phyloP scores from a whole-genome alignment of 805 yeast species.

The Jamesozyma hellenica region DNA sequence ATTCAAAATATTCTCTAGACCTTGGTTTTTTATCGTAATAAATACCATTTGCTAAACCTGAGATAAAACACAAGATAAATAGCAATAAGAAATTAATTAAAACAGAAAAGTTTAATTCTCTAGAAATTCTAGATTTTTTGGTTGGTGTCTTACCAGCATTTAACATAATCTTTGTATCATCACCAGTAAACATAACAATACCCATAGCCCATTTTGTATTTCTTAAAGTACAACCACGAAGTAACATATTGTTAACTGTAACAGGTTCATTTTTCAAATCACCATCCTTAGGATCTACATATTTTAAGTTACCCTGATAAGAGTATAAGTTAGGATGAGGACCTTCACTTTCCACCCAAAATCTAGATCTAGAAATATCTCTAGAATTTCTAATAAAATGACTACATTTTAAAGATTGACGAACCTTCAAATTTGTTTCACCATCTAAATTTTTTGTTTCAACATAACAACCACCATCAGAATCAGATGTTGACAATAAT shows the following conservation, averaged over 20 bases:
- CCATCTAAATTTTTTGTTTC: slow-evolving; percentile 82
- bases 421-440: slow-evolving; percentile 66
- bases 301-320: slow-evolving; percentile 62
- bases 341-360: slow-evolving; percentile 73
- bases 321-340: slow-evolving; percentile 72
- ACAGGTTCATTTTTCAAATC: slow-evolving; percentile 45
- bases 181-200: slow-evolving; percentile 65
- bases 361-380: slow-evolving; percentile 42
- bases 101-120: slow-evolving; percentile 64
- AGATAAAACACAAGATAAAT: slow-evolving; percentile 56
- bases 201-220: slow-evolving; percentile 82
- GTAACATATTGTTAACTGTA: slow-evolving; percentile 54
- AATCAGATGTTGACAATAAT: slow-evolving; percentile 54
- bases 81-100: slow-evolving; percentile 53
- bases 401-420: slow-evolving; percentile 60
- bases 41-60: slow-evolving; percentile 64
- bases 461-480: slow-evolving; percentile 60
- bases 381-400: slow-evolving; percentile 38
- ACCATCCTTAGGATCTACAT: slow-evolving; percentile 30
- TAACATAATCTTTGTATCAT: slow-evolving; percentile 71
- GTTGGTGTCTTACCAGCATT: slow-evolving; percentile 75
- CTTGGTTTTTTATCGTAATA: slow-evolving; percentile 38
- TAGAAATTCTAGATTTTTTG: slow-evolving; percentile 61
- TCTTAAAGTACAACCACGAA: slow-evolving; percentile 70
- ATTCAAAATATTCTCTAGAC: slow-evolving; percentile 60